phyloP scores from a whole-genome alignment of 2,329 filamentous ascomycete species.

The Tolypocladium sp. region DNA sequence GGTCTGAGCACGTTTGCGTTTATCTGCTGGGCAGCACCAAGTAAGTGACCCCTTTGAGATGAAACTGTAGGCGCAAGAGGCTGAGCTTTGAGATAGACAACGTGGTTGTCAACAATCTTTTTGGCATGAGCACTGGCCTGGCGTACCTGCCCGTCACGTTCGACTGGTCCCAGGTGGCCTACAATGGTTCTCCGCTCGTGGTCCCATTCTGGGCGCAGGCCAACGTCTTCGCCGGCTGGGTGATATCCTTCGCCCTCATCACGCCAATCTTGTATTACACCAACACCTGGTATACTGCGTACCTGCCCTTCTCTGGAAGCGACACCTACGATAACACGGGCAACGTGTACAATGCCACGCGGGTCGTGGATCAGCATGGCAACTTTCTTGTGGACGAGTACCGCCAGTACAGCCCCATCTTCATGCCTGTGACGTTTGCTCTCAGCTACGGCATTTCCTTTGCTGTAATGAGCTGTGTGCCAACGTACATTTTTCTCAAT shows the following conservation, averaged over 20 bases:
- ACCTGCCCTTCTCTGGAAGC: conserved; percentile 43
- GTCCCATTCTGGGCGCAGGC: conserved; percentile 32
- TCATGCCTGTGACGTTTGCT: conserved; percentile 37
- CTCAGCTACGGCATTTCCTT: conserved; percentile 34
- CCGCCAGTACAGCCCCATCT: conserved; percentile 42
- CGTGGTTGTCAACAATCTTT: conserved; percentile 44
- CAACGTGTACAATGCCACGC: conserved; percentile 36
- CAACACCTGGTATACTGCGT: conserved; percentile 38
- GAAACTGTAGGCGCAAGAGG: no score
- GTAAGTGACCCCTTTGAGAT: not conserved
- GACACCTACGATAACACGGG: conserved; percentile 49
- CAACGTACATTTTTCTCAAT: conserved; percentile 26
- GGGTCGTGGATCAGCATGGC: conserved; percentile 37
- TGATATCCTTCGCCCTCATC: conserved; percentile 30
- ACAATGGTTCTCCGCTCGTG: conserved; percentile 30
- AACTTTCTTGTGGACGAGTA: conserved; percentile 43
- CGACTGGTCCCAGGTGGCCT: conserved; percentile 32
- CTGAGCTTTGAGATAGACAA: conserved; percentile 35
- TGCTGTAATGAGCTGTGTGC: conserved; percentile 34
- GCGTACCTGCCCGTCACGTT: conserved; percentile 48
- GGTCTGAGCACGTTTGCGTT: conserved; percentile 46
- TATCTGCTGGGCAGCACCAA: conserved; percentile 32
- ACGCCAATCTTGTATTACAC: conserved; percentile 38
- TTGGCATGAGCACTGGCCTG: conserved; percentile 43
- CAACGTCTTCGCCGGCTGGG: conserved; percentile 35